A percentile compares a stretch with the other conserved stretches of the same genome.
phyloP scores from a whole-genome alignment of 345 rosid species.

The Eucalyptus shirleyi region DNA sequence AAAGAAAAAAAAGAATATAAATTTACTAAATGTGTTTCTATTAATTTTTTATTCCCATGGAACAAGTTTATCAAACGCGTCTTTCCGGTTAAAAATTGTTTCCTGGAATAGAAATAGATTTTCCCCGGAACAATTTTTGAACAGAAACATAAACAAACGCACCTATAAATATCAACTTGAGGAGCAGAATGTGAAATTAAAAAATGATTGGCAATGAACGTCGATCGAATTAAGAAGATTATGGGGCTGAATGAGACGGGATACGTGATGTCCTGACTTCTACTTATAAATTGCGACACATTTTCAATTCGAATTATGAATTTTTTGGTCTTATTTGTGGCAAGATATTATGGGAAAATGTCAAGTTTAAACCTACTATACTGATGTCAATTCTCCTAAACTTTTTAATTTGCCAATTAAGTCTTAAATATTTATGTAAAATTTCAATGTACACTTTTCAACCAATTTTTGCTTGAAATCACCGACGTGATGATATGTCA shows the following conservation, averaged over 20 bases:
- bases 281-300: not conserved
- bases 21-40: too few relatives aligned
- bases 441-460: not conserved
- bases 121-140: too few relatives aligned
- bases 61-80: too few relatives aligned
- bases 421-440: fast-evolving
- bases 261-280: not conserved
- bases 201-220: too few relatives aligned
- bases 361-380: fast-evolving
- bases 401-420: not conserved
- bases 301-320: not conserved
- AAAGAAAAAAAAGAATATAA: too few relatives aligned
- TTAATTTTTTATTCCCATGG: too few relatives aligned
- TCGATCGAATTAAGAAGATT: not conserved
- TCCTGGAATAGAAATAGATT: too few relatives aligned
- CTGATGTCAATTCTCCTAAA: not conserved
- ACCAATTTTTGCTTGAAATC: not conserved
- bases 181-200: too few relatives aligned
- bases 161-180: not conserved
- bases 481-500: not conserved
- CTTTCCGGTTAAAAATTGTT: too few relatives aligned
- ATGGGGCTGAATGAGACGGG: not conserved
- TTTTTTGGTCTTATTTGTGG: not conserved
- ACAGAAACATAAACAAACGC: too few relatives aligned
- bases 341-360: not conserved